phyloP scores from a whole-genome alignment of 495 filamentous ascomycete genomes.

The Lasiosphaeris hirsuta region DNA sequence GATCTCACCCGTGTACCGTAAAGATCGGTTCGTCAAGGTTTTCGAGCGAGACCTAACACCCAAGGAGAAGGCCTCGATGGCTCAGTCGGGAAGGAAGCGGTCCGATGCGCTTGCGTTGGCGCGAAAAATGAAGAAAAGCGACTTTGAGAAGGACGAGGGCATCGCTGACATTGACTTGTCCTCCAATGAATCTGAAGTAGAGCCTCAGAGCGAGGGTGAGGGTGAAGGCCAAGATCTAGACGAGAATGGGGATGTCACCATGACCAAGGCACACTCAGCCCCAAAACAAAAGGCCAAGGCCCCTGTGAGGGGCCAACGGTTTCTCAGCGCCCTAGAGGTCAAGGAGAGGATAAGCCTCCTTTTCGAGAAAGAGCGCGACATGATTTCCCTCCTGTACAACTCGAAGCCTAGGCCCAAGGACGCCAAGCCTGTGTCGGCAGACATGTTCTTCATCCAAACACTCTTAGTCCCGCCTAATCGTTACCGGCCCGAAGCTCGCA shows the following conservation, averaged over 20 bases:
- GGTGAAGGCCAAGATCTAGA: slow-evolving; percentile 45
- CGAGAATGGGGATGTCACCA: slow-evolving; percentile 51
- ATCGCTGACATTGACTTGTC: slow-evolving; percentile 63
- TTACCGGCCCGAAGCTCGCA: slow-evolving; percentile 83
- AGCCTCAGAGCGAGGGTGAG: slow-evolving; percentile 44
- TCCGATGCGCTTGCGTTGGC: slow-evolving; percentile 54
- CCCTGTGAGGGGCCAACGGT: slow-evolving; percentile 51
- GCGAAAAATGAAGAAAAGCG: slow-evolving; percentile 34
- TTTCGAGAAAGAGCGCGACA: slow-evolving; percentile 81
- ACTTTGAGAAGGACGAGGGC: slow-evolving; percentile 56
- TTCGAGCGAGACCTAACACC: slow-evolving; percentile 73
- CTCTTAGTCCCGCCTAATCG: slow-evolving; percentile 88
- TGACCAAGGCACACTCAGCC: slow-evolving; percentile 40
- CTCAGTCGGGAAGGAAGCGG: slow-evolving; percentile 62
- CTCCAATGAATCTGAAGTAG: slow-evolving; percentile 46
- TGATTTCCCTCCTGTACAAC: slow-evolving; percentile 79
- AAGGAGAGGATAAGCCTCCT: slow-evolving; percentile 70
- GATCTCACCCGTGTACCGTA: slow-evolving; percentile 74
- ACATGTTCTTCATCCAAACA: slow-evolving; percentile 90
- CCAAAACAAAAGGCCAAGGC: slow-evolving; percentile 29
- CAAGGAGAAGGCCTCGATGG: slow-evolving; percentile 72
- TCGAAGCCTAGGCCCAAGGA: slow-evolving; percentile 56
- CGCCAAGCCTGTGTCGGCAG: slow-evolving; percentile 54
- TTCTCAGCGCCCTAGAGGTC: slow-evolving; percentile 71
- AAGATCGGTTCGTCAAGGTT: slow-evolving; percentile 86